A percentile compares a stretch with the other conserved stretches of the same genome.
These are phyloP conservation scores for Daldinia loculata DNA, from an alignment of 495 filamentous ascomycete species.

Conservation along the genomic window DNA sequence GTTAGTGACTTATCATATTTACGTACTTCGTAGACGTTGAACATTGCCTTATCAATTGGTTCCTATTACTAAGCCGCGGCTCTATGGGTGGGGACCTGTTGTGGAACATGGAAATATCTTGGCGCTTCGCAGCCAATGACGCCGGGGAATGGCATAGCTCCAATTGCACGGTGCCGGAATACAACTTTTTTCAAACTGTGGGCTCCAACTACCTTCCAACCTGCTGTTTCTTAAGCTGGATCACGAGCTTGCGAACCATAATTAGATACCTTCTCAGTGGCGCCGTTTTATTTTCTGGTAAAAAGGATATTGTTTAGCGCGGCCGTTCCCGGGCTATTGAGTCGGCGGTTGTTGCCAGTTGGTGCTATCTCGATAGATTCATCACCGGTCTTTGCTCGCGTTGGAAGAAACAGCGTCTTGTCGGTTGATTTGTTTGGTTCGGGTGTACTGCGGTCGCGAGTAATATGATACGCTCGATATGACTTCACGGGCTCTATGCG, in stretches of 20 bases:
- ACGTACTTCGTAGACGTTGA: background rate
- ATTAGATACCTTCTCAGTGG: background rate
- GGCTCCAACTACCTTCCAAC: background rate
- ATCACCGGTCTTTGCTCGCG: too few relatives aligned
- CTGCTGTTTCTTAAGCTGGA: background rate
- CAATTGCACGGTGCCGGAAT: background rate
- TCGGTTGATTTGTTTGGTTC: background rate
- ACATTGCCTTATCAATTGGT: background rate
- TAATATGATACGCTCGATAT: conserved; percentile 39
- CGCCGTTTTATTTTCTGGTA: background rate
- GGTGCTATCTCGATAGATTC: too few relatives aligned
- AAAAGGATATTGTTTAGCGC: too few relatives aligned
- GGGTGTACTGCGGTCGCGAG: background rate
- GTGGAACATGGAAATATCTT: background rate
- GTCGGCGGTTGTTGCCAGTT: too few relatives aligned
- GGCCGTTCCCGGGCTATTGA: too few relatives aligned
- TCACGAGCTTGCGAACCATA: background rate
- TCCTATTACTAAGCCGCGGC: background rate
- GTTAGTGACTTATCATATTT: too few relatives aligned
- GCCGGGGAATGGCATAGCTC: background rate
- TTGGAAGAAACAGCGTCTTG: too few relatives aligned
- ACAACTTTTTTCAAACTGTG: background rate
- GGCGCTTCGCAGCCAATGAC: background rate
- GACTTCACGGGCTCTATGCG: conserved; percentile 37
- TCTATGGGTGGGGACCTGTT: background rate